phyloP scores from a whole-genome alignment of 2,329 filamentous ascomycete species.

The Alternaria ventricosa region DNA sequence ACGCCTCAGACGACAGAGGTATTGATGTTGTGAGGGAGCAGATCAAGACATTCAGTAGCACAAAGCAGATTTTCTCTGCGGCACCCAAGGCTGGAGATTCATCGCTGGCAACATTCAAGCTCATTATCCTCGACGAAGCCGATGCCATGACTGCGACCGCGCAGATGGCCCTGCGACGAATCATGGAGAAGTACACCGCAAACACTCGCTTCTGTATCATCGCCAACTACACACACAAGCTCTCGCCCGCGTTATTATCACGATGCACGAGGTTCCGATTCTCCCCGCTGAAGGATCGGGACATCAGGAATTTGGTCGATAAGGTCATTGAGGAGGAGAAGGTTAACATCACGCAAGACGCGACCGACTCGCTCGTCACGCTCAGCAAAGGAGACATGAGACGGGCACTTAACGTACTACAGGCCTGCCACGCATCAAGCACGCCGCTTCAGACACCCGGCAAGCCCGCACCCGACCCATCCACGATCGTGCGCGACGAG shows the following conservation, averaged over 20 bases:
- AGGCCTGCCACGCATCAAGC: conserved; percentile 95
- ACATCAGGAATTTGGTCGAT: conserved; percentile 86
- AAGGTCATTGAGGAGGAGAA: conserved; percentile 87
- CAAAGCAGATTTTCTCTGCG: conserved; percentile 93
- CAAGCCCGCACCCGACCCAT: conserved; percentile 57
- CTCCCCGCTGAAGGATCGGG: conserved; percentile 85
- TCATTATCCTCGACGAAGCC: conserved; percentile 98
- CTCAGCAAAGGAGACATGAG: conserved; percentile 97
- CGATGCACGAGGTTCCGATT: conserved; percentile 95
- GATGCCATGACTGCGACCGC: conserved; percentile 99
- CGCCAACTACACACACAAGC: conserved; percentile 98
- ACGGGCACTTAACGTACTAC: conserved; percentile 89
- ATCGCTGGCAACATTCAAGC: conserved; percentile 79
- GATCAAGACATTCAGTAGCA: conserved; percentile 98
- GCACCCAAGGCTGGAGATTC: conserved; percentile 57
- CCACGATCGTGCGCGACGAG: conserved; percentile 74
- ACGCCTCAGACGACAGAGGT: conserved; percentile 94
- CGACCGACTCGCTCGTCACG: conserved; percentile 80
- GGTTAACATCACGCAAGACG: conserved; percentile 81
- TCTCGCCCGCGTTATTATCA: conserved; percentile 89
- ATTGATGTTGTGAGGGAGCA: conserved; percentile 96
- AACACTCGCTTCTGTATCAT: conserved; percentile 99
- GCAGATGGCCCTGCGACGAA: conserved; percentile 93
- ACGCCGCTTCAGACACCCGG: conserved; percentile 60
- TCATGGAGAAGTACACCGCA: conserved; percentile 99